phyloP scores from a whole-genome alignment of 169 alveolate genomes.

The Pseudocohnilembus persalinus region DNA sequence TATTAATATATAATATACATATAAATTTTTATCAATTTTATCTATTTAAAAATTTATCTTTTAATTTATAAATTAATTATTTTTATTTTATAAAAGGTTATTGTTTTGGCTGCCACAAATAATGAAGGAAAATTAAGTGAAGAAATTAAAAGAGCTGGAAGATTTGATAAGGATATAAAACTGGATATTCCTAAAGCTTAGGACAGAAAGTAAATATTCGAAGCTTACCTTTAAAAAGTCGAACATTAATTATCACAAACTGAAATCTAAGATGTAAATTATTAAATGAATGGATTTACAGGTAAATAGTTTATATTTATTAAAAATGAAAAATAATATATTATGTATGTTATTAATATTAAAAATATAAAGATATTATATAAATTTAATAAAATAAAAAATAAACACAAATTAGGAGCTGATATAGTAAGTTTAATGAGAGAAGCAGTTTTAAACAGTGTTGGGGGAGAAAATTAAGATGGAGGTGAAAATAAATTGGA shows the following conservation, averaged over 20 bases:
- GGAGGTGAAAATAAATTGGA: slow-evolving; percentile 27
- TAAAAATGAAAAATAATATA: slow-evolving; percentile 1
- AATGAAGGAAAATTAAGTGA: slow-evolving; percentile 89
- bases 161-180: slow-evolving; percentile 95
- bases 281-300: slow-evolving; percentile 85
- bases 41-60: too few relatives aligned
- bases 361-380: too few relatives aligned
- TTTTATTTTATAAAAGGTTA: slow-evolving; percentile 65
- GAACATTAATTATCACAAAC: slow-evolving; percentile 26
- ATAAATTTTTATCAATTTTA: neutral
- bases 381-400: too few relatives aligned
- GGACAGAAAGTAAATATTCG: slow-evolving; percentile 90
- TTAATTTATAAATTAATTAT: too few relatives aligned
- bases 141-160: slow-evolving; percentile 95
- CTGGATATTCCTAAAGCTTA: slow-evolving; percentile 91
- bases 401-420: too few relatives aligned
- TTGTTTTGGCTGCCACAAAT: slow-evolving; percentile 94
- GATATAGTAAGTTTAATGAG: slow-evolving; percentile 11
- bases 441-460: slow-evolving; percentile 1
- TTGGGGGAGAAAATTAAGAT: slow-evolving; percentile 18
- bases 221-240: slow-evolving; percentile 43
- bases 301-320: slow-evolving; percentile 69
- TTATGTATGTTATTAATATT: neutral
- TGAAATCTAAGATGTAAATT: slow-evolving; percentile 61
- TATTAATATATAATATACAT: too few relatives aligned